Base-by-base conservation (phyloP, 129 eudicot genomes). In the Calendula officinalis region DNA sequence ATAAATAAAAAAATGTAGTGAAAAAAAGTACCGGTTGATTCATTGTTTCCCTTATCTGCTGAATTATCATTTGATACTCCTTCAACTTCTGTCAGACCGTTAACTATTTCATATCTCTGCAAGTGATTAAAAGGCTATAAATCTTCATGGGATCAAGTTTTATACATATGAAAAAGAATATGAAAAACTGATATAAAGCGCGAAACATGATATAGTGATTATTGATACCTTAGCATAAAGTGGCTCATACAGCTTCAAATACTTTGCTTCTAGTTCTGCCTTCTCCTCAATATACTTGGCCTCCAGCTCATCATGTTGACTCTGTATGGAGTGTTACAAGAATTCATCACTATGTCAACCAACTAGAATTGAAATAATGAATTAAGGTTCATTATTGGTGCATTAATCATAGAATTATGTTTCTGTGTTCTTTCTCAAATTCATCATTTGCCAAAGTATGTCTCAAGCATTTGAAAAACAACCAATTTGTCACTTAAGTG, bases 91-190 rank as follows among this genome's bases (percentile, higher is more conserved):
- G 74, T 83, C 49, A 61, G 70, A 42, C 91, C 98, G 68, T 88
- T 92, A 39, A 92, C 98, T 56, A 88, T 83, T 56, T 88, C 91
- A 77, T 56, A 92, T 61, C 98, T 69, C 98, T 92, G 78, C 51
- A 51, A 48, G 64, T 39, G 55, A 75, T 61, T 6, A 68, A 16
- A 2, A 22, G 30, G 30, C 30, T 22, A 22, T 22, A 0, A 22
- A 22, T 22, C 30, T 13, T 33, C 34, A 43, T n/a, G 35, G 53
- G 56, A 33, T 11, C 8, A 42, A 5, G 35, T 43, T 40, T 32
- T 56, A 56, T 44, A 35, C 61, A 59, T 49, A 70, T 39, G 39
- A 14, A 37, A 64, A 6, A 71, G 33, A 8, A 15, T 14, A 50
- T 15, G 9, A 4, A 71, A 61, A 32, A 15, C 40, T 33, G 30